Percentiles rank a stretch among this genome's conserved stretches.
These are phyloP conservation scores for Haematococcus lacustris DNA, from an alignment of 139 green algal species.

Conservation along the genomic window DNA sequence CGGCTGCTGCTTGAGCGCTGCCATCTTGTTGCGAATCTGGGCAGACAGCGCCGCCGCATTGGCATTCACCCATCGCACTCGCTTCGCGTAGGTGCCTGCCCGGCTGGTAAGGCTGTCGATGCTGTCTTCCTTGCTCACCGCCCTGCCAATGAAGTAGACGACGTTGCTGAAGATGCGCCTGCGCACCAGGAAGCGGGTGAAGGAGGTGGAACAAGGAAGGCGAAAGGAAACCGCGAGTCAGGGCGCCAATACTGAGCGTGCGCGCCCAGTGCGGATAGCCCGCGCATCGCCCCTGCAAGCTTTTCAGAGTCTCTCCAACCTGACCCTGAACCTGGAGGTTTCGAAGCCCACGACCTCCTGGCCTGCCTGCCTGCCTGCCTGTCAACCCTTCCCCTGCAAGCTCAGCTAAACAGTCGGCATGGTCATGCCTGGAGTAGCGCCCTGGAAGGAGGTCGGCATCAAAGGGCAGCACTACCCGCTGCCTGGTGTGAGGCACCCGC, in stretches of 20 bases:
- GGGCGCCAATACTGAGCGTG: too few relatives aligned
- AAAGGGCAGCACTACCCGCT: not conserved
- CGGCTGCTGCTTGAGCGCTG: too few relatives aligned
- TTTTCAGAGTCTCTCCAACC: not conserved
- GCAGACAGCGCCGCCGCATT: too few relatives aligned
- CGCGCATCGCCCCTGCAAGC: not conserved
- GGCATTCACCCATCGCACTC: not conserved
- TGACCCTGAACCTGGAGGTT: not conserved
- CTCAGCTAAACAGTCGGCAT: too few relatives aligned
- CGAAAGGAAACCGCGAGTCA: not conserved
- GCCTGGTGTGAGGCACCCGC: not conserved
- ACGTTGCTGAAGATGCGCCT: too few relatives aligned
- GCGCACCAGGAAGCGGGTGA: too few relatives aligned
- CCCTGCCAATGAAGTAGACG: constrained; percentile 16
- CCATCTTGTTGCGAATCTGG: too few relatives aligned
- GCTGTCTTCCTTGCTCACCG: constrained; percentile 33
- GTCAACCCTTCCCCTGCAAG: too few relatives aligned
- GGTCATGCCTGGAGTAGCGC: not conserved
- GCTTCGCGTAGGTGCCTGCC: constrained; percentile 41
- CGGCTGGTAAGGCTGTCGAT: constrained; percentile 37
- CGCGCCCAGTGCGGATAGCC: not conserved
- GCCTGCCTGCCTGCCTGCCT: too few relatives aligned
- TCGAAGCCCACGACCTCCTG: not conserved
- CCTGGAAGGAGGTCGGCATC: not conserved
- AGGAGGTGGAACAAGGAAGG: not conserved